Evolutionary conservation across 2,329 filamentous ascomycete species (phyloP), one percentile per base, ranked within the genome.

Genomic region (Aspergillus tamarii): DNA sequence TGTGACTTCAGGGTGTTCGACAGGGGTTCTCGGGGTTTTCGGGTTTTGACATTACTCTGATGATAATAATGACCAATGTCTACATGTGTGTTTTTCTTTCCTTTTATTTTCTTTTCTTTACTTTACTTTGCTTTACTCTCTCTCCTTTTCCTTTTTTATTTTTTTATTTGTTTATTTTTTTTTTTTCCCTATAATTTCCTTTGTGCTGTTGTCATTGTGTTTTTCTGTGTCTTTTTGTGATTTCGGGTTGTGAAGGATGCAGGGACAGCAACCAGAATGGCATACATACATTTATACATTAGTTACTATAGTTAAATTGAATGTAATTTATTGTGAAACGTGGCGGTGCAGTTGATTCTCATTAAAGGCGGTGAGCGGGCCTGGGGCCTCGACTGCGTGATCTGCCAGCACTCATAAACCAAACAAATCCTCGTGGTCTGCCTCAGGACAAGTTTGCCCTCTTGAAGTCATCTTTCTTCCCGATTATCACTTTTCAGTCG

Each of bases 301-400:
- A 32, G 16, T 32, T 32, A 11, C 12, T 32, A 28, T 30, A 21
- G 23, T 62, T 60, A 50, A 50, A 19, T 59, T 21, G 11, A 28
- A 50, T 59, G 45, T 50, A 59, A 59, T 52, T 23, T 59, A 59
- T 41, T 55, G 48, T 66, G 61, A 66, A 65, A 66, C 65, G 72
- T 73, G 71, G 72, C 71, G 69, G 72, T 74, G 69, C 54, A 19
- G 4, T 26, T 32, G 58, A 36, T 23, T 11, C 41, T 52, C 19
- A 53, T 50, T 19, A 7, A 50, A 54, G 55, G 60, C 46, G 56
- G 56, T 58, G 60, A 60, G 39, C 26, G 4, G 30, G 32, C 46
- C 36, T 48, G 30, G 50, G 53, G 60, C 53, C 53, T 60, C 58
- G 63, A 66, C 62, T 61, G 62, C 58, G 56, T 46, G 54, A 60